Conservation (phyloP, 331 rosid species). For the Arachis monticola region DNA sequence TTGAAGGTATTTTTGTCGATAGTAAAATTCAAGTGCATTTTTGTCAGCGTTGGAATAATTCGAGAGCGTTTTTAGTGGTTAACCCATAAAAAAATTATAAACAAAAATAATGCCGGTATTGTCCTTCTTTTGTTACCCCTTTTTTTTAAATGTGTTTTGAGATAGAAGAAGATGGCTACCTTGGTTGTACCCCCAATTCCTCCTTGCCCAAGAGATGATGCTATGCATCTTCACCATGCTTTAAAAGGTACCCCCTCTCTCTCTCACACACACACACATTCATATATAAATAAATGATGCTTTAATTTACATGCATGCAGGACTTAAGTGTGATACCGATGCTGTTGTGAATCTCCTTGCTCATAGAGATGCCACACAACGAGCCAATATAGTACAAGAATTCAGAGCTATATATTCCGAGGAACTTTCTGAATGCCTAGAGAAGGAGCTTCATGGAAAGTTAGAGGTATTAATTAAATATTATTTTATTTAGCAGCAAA, state of each 20-base stretch:
- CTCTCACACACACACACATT: neutral
- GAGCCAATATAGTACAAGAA: conserved; percentile 64
- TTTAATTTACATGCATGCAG: conserved; percentile 38
- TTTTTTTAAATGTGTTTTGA: neutral
- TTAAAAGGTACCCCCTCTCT: conserved; percentile 61
- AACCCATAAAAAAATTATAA: too few relatives aligned
- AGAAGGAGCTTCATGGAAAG: conserved; percentile 67
- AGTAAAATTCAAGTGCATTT: too few relatives aligned
- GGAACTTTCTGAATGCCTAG: conserved; percentile 64
- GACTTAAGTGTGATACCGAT: conserved; percentile 71
- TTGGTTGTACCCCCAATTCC: conserved; percentile 60
- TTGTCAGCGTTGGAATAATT: too few relatives aligned
- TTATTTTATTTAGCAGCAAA: conserved; percentile 38
- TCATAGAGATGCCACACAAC: conserved; percentile 67
- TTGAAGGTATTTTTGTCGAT: too few relatives aligned
- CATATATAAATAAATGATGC: neutral
- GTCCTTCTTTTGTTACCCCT: neutral
- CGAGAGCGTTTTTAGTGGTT: too few relatives aligned
- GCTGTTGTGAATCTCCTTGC: conserved; percentile 74
- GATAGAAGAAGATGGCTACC: conserved; percentile 42
- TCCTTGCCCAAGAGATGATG: conserved; percentile 77
- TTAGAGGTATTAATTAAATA: conserved; percentile 54
- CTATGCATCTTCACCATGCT: conserved; percentile 74
- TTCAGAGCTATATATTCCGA: conserved; percentile 57
- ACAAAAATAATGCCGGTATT: too few relatives aligned